Evolutionary conservation across 345 rosid species (phyloP).

Genomic region (Eucalyptus tenuipes): DNA sequence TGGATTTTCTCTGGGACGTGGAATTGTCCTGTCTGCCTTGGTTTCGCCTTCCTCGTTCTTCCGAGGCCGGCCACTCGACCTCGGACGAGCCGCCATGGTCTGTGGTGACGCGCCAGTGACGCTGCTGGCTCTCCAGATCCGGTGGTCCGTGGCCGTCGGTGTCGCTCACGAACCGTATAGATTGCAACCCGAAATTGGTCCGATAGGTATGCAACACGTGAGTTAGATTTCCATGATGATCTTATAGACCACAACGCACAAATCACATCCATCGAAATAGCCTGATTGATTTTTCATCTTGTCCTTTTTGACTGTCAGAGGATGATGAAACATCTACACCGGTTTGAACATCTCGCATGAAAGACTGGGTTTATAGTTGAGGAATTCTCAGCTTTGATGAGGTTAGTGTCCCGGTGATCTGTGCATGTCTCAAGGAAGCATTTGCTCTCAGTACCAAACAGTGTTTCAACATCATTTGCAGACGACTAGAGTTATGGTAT

Average conservation of each 20-base stretch:
- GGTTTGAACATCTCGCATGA: not conserved
- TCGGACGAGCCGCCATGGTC: not conserved
- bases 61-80: not conserved
- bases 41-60: not conserved
- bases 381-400: not conserved
- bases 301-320: not conserved
- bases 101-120: not conserved
- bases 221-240: not conserved
- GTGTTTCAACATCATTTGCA: fast-evolving
- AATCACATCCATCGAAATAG: not conserved
- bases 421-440: not conserved
- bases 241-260: not conserved
- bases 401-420: not conserved
- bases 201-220: not conserved
- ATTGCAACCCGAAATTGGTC: not conserved
- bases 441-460: not conserved
- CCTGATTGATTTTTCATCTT: not conserved
- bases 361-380: not conserved
- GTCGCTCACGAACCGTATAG: fast-evolving
- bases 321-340: not conserved
- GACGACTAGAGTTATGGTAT: not conserved
- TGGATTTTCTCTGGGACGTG: not conserved
- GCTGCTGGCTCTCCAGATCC: not conserved
- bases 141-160: not conserved
- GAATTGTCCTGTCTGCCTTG: not conserved